Conservation (phyloP, 2,329 filamentous ascomycete species). For the Aspergillus persii region DNA sequence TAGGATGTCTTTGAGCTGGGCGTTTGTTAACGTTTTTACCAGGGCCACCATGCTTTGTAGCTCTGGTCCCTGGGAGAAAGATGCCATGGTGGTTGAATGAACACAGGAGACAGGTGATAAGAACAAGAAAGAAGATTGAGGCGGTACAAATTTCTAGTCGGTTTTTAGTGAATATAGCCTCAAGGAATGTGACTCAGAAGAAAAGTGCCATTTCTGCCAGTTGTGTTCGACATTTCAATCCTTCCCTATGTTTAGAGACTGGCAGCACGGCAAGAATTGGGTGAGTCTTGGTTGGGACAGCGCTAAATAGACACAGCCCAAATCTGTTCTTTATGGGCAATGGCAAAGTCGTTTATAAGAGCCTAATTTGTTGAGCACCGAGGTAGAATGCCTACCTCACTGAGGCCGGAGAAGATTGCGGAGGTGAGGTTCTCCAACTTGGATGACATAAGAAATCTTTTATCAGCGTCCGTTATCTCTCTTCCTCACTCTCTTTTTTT, state of each 20-base stretch:
- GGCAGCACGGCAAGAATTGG: background rate
- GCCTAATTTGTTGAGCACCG: background rate
- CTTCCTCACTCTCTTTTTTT: background rate
- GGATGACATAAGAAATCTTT: background rate
- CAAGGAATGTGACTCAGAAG: slow-evolving; percentile 24
- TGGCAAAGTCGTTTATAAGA: background rate
- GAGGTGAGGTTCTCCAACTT: background rate
- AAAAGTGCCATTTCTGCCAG: slow-evolving; percentile 17
- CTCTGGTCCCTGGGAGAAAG: slow-evolving; percentile 40
- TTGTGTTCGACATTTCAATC: slow-evolving; percentile 30
- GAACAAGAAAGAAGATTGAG: background rate
- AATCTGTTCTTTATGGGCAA: background rate
- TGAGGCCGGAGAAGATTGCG: background rate
- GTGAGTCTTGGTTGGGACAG: background rate
- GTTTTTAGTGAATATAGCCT: slow-evolving; percentile 8
- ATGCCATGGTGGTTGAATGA: slow-evolving; percentile 30
- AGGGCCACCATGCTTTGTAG: slow-evolving; percentile 42
- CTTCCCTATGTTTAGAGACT: background rate
- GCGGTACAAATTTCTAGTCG: background rate
- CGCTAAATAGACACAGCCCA: background rate
- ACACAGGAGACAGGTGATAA: background rate
- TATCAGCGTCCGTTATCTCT: background rate
- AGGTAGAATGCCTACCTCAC: background rate
- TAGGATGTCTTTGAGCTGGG: slow-evolving; percentile 74
- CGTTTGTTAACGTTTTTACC: slow-evolving; percentile 58